Evolutionary conservation across 169 alveolate species (phyloP).

Genomic region (Theileria parva): DNA sequence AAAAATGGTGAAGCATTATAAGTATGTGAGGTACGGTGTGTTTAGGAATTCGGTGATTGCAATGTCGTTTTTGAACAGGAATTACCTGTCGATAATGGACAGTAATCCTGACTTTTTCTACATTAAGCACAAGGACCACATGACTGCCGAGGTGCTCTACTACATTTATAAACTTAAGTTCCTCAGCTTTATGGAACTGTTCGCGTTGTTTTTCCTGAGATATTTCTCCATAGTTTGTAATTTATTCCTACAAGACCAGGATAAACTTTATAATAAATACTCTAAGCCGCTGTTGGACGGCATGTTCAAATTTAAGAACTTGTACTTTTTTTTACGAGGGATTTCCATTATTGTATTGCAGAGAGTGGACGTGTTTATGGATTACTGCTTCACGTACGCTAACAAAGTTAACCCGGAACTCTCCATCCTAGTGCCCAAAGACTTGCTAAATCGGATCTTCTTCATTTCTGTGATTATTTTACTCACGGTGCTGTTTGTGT

Average conservation of each 20-base stretch:
- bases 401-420: constrained; percentile 20
- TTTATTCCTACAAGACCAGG: background rate
- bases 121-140: background rate
- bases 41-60: background rate
- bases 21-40: background rate
- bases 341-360: background rate
- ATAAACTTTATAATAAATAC: background rate
- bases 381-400: constrained; percentile 3
- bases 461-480: constrained; percentile 13
- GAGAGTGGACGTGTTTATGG: constrained; percentile 6
- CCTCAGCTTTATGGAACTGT: background rate
- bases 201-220: background rate
- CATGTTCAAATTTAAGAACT: background rate
- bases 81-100: background rate
- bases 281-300: background rate
- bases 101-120: background rate
- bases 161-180: background rate
- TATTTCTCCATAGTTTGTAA: background rate
- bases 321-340: background rate
- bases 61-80: background rate
- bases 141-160: background rate
- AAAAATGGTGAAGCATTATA: background rate
- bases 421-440: constrained; percentile 7
- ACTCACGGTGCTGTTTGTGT: constrained; percentile 1
- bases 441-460: constrained; percentile 10